Conservation (phyloP, 441 rosid genomes). For the Erodium chrysanthum region DNA sequence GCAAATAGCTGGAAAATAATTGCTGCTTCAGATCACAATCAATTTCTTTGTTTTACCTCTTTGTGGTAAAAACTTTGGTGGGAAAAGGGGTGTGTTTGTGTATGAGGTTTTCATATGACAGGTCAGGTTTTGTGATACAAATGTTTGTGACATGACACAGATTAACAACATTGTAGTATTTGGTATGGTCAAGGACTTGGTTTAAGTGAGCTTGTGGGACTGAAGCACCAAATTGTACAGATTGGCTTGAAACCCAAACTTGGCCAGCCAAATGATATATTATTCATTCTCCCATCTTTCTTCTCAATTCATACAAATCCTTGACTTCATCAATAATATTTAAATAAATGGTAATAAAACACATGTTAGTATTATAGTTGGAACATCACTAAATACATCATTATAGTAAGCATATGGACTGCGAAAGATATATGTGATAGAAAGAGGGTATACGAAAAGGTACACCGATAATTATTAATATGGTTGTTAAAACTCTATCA, state of each 20-base stretch:
- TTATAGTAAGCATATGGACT: too few species aligned
- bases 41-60: neutral
- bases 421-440: too few species aligned
- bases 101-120: neutral
- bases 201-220: neutral
- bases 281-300: too few species aligned
- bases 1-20: neutral
- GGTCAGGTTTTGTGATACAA: neutral
- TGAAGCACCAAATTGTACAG: neutral
- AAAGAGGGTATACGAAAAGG: too few species aligned
- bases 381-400: too few species aligned
- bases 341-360: too few species aligned
- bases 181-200: neutral
- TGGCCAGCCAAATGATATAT: neutral
- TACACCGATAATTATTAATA: too few species aligned
- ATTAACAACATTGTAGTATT: neutral
- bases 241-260: neutral
- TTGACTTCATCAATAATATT: too few species aligned
- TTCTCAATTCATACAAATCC: too few species aligned
- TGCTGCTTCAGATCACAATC: neutral
- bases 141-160: neutral
- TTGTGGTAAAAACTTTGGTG: slow-evolving; percentile 4
- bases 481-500: too few species aligned
- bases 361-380: too few species aligned
- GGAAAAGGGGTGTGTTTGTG: neutral